phyloP scores from a whole-genome alignment of 2,329 filamentous ascomycete genomes.

The Dichotomopilus funicola region DNA sequence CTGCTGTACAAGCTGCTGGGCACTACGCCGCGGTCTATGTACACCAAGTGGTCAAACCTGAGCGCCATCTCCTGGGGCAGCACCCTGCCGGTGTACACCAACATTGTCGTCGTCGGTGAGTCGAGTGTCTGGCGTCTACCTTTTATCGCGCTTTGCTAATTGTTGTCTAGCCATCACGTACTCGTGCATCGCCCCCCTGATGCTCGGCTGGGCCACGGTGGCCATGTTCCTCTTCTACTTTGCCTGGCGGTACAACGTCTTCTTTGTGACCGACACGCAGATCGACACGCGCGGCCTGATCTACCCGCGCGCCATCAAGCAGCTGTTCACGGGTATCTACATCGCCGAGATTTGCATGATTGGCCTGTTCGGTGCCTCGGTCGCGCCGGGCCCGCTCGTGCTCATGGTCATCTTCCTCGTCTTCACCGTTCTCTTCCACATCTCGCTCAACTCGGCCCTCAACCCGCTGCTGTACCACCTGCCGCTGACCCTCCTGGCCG shows the following conservation, averaged over 20 bases:
- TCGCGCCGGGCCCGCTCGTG: conserved; percentile 61
- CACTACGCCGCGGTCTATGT: conserved; percentile 73
- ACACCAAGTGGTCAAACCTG: conserved; percentile 67
- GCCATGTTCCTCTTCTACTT: conserved; percentile 78
- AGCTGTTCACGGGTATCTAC: conserved; percentile 79
- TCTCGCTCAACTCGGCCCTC: conserved; percentile 66
- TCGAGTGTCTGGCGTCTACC: conserved; percentile 13
- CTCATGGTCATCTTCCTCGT: conserved; percentile 71
- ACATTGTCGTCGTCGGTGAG: conserved; percentile 71
- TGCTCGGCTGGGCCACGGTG: conserved; percentile 73
- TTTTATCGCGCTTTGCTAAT: neutral
- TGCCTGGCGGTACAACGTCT: conserved; percentile 82
- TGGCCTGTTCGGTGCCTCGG: conserved; percentile 70
- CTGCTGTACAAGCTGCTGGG: conserved; percentile 69
- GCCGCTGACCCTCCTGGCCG: conserved; percentile 59
- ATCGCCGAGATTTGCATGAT: conserved; percentile 76
- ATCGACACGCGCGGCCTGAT: conserved; percentile 85
- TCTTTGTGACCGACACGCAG: conserved; percentile 75
- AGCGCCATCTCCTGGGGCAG: conserved; percentile 77
- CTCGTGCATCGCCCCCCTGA: conserved; percentile 76
- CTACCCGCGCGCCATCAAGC: conserved; percentile 81
- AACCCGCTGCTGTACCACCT: conserved; percentile 71
- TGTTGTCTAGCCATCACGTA: conserved; percentile 64
- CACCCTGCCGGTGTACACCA: conserved; percentile 72
- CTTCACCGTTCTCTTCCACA: conserved; percentile 69